Conservation (phyloP, 768 basidiomycete species). For the Suillus luteus region DNA sequence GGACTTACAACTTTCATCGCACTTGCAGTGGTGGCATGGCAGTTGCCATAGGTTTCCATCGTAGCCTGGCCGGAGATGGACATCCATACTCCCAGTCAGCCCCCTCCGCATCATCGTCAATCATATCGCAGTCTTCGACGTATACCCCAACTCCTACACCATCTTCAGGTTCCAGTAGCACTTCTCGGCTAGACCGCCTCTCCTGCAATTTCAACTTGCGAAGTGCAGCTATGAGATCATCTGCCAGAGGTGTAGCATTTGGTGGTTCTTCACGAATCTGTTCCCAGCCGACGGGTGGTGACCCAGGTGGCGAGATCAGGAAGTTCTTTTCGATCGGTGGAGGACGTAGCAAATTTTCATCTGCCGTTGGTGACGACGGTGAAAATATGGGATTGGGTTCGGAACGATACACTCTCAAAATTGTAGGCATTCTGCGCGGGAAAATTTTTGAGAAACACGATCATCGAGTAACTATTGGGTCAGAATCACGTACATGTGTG, state of each 20-base stretch:
- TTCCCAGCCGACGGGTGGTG: conserved; percentile 97
- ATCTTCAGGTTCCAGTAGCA: conserved; percentile 68
- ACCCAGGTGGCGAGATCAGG: conserved; percentile 96
- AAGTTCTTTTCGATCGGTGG: conserved; percentile 90
- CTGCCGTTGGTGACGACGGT: conserved; percentile 30
- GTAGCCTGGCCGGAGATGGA: conserved; percentile 46
- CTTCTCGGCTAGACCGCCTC: conserved; percentile 44
- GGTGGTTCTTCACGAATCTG: conserved; percentile 89
- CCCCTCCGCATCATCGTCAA: conserved; percentile 29
- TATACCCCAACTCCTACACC: conserved; percentile 76
- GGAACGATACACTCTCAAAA: conserved; percentile 71
- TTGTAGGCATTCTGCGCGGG: conserved; percentile 44
- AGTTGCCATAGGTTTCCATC: conserved; percentile 55
- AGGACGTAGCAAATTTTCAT: conserved; percentile 54
- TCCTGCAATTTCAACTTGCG: conserved; percentile 63
- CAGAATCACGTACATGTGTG: conserved; percentile 47
- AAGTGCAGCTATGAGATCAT: conserved; percentile 83
- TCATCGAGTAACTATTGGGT: background rate
- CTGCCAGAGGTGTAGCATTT: conserved; percentile 78
- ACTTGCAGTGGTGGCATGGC: conserved; percentile 53
- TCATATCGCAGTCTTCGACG: conserved; percentile 69
- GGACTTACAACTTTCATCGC: conserved; percentile 29
- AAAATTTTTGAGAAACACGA: conserved; percentile 12
- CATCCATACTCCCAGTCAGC: conserved; percentile 64
- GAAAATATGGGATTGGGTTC: conserved; percentile 65